Evolutionary conservation across 163 green algal genomes (phyloP), one percentile per base, ranked within the genome.

Genomic region (Chlamydomonas reinhardtii): DNA sequence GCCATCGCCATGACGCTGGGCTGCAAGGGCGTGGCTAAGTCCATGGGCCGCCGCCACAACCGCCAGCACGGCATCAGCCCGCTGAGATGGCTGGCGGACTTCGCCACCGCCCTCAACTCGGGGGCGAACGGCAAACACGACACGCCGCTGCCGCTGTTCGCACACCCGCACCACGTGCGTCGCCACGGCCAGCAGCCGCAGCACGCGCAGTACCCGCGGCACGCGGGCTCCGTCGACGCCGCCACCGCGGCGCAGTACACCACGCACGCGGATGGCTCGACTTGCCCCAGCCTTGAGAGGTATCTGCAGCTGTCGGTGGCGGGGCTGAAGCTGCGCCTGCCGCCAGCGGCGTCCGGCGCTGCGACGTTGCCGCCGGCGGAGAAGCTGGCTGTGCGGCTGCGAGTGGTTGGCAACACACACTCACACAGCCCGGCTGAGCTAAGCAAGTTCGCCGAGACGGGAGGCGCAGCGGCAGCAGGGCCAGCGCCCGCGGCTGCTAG

Each of bases 31-130:
- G 59, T 87, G 27, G 91, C 88, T 9, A 73, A 84, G 31, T 70
- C 43, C 2, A 82, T 91, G 22, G 91, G 90, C 29, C 17, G 71
- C 16, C 31, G 48, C 9, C 90, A 91, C 72, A 94, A 93, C 77
- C n/a, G 25, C 0, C 72, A 25, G 16, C 64, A 88, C 48, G 91
- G 81, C 29, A 82, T 93, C 37, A 74, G 73, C 14, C 90, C 90
- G 0, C 37, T 86, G 29, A 31, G 71, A 17, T 94, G 92, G 92
- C 90, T 94, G 4, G 81, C 48, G 22, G 56, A 74, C 27, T 91
- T 94, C 19, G 90, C 90, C 56, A 76, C 81, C 35, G 75, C 85
- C 22, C 27, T 94, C 79, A 94, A 94, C 73, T 2, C 61, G 15
- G 90, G 61, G 11, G 15, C 76, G 15, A 20, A 25, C 65, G 69